These are phyloP conservation scores for Rhytidhysteron rufulum DNA, from an alignment of 2,329 filamentous ascomycete genomes.

Conservation along the genomic window DNA sequence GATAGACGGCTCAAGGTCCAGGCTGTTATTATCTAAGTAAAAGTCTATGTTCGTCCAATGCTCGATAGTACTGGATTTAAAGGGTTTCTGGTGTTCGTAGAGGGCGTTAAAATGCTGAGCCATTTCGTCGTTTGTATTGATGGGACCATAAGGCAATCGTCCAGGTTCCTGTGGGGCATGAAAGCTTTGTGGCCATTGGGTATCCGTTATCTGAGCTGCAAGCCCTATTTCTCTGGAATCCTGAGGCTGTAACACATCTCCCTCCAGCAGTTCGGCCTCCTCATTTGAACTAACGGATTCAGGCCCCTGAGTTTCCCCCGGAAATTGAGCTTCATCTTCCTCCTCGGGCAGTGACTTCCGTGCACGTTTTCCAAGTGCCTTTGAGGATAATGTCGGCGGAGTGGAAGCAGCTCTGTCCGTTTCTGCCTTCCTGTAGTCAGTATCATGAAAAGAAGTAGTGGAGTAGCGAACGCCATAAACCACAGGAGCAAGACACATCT, in stretches of 20 bases:
- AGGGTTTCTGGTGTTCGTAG: slow-evolving; percentile 3
- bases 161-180: slow-evolving; percentile 9
- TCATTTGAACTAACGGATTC: slow-evolving; percentile 22
- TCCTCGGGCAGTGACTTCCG: too few species aligned
- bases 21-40: slow-evolving; percentile 19
- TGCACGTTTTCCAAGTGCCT: too few species aligned
- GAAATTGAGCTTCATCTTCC: too few species aligned
- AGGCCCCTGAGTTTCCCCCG: slow-evolving; percentile 17
- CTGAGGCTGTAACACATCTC: slow-evolving; percentile 18
- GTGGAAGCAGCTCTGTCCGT: too few species aligned
- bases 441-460: too few species aligned
- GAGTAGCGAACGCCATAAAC: too few species aligned
- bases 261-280: slow-evolving; percentile 19
- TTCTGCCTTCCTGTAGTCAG: too few species aligned
- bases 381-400: too few species aligned
- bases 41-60: slow-evolving; percentile 18
- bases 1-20: slow-evolving; percentile 21
- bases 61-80: slow-evolving; percentile 1
- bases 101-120: too few species aligned
- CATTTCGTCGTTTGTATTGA: too few species aligned
- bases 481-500: too few species aligned
- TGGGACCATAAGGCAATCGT: too few species aligned
- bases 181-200: slow-evolving; percentile 24
- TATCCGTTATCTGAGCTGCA: slow-evolving; percentile 19
- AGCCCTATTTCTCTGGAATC: slow-evolving; percentile 21